Evolutionary conservation across 2,329 filamentous ascomycete genomes (phyloP), one percentile per base, ranked within the genome.

Genomic region (Zopfia rhizophila): DNA sequence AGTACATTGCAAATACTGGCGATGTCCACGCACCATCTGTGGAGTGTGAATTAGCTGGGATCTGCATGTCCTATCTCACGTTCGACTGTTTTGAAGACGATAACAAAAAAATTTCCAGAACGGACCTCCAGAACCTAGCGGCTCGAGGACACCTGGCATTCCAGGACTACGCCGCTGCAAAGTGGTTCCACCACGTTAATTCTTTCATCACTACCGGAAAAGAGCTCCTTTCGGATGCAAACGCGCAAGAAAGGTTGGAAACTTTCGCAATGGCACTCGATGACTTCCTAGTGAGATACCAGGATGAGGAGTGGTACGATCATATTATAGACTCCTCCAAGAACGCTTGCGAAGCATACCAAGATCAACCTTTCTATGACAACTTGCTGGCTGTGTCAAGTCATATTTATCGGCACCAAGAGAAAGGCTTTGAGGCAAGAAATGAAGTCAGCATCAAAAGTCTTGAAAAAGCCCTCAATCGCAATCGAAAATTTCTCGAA

Each of bases 401-500:
- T 25, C 67, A 72, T 39, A 60, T 70, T 8, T 61, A 60, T 22
- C 51, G 46, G 7, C 61, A 67, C 29, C 60, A 64, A 23, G 43
- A 66, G 36, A 74, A 63, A 42, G 61, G 61, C 0, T 65, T 62
- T 19, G 51, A 63, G 11, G 58, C 60, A 1, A 46, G 60, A 22
- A 62, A 69, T 39, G 60, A 55, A 5, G 60, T 70, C 23, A 70
- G 66, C 47, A 61, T 73, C 17, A 46, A 56, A 5, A 40, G 51
- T 8, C 60, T 73, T 2, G 53, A 51, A 0, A 36, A 42, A 3
- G 56, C 62, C 0, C 45, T 75, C 1, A 38, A 55, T 3, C 41
- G 60, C 0, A 72, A 69, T 25, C 60, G 69, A 1, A 55, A 51
- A 14, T n/a, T 59, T 0, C 56, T 75, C 12, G 68, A 73, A 32